A percentile compares a stretch with the other conserved stretches of the same genome.
Evolutionary conservation across 2,329 filamentous ascomycete genomes (phyloP).

Genomic region (Neoscytalidium dimidiatum): DNA sequence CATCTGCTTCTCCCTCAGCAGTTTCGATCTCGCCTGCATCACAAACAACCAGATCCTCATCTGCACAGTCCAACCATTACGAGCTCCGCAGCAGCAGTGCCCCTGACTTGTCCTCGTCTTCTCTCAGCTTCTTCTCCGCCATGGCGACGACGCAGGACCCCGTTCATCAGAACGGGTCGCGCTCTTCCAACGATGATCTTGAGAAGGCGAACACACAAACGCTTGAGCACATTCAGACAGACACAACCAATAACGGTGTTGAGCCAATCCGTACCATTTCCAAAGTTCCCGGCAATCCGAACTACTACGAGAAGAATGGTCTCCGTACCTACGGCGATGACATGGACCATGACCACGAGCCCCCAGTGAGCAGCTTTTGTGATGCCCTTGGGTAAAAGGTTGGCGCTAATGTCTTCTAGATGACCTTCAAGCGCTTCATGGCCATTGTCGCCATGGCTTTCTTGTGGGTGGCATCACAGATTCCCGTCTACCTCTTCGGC

Average conservation of each 20-base stretch:
- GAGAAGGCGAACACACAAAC: constrained; percentile 7
- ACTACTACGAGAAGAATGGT: constrained; percentile 50
- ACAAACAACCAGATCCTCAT: background rate
- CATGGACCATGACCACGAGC: constrained; percentile 50
- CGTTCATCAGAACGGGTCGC: background rate
- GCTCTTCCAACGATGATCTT: constrained; percentile 5
- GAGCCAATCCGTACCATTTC: constrained; percentile 35
- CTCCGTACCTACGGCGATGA: constrained; percentile 50
- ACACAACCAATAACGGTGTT: constrained; percentile 19
- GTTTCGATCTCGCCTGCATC: background rate
- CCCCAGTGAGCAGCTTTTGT: constrained; percentile 36
- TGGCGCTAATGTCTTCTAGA: constrained; percentile 32
- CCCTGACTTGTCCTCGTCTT: background rate
- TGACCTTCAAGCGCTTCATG: constrained; percentile 56
- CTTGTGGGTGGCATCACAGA: constrained; percentile 62
- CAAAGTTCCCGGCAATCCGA: constrained; percentile 35
- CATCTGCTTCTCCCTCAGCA: background rate
- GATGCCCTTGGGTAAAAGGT: background rate
- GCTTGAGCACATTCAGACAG: background rate
- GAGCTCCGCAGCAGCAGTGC: background rate
- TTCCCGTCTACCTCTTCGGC: constrained; percentile 54
- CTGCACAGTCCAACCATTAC: too few relatives aligned
- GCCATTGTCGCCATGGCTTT: constrained; percentile 61
- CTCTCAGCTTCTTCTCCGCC: background rate
- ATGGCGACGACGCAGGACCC: constrained; percentile 4